Evolutionary conservation across 768 basidiomycete genomes (phyloP).

Genomic region (Cubamyces sp.): DNA sequence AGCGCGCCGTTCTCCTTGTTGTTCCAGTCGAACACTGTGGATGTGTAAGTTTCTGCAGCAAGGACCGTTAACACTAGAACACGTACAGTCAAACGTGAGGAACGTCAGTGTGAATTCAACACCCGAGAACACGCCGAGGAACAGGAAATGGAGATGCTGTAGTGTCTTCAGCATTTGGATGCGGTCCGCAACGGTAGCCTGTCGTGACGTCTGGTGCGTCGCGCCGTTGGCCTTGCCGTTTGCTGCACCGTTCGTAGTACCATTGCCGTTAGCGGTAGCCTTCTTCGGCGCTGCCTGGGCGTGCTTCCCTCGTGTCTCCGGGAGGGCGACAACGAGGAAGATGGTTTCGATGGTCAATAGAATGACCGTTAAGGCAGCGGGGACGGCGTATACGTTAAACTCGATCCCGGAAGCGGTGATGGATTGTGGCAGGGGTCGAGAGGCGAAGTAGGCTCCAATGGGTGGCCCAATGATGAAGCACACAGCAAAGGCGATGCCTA

Average conservation of each 20-base stretch:
- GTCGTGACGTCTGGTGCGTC: constrained; percentile 15
- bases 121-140: constrained; percentile 90
- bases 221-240: constrained; percentile 28
- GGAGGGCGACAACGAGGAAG: constrained; percentile 75
- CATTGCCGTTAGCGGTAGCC: constrained; percentile 33
- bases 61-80: background rate
- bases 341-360: constrained; percentile 80
- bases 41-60: background rate
- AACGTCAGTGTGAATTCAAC: constrained; percentile 97
- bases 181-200: constrained; percentile 48
- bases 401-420: constrained; percentile 57
- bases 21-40: constrained; percentile 82
- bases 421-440: constrained; percentile 71
- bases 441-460: constrained; percentile 95
- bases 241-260: constrained; percentile 28
- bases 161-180: constrained; percentile 60
- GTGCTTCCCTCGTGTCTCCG: constrained; percentile 77
- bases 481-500: constrained; percentile 95
- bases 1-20: constrained; percentile 87
- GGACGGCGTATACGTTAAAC: constrained; percentile 88
- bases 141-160: constrained; percentile 77
- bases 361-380: constrained; percentile 82
- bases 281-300: constrained; percentile 25
- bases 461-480: constrained; percentile 94
- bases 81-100: constrained; percentile 81